Evolutionary conservation across 805 yeast species (phyloP), one percentile per base, ranked within the genome.

Genomic region (Metschnikowia kofuensis): DNA sequence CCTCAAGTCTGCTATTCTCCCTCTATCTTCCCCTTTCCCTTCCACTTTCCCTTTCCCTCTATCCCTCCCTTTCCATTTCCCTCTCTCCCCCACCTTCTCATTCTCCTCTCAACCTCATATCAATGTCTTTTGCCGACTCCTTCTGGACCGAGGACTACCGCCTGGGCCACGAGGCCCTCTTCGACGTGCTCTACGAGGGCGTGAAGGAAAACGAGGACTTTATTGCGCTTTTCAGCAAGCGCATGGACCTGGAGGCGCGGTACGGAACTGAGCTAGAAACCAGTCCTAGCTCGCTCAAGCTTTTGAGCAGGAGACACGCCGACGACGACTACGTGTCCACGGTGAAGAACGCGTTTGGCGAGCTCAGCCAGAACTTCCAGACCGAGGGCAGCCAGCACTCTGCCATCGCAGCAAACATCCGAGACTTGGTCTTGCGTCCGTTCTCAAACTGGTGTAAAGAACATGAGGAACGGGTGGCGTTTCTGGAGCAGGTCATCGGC

Each of bases 71-170:
- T 21, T 21, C 21, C 21, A 4, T 21, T 21, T 21, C 4, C 21
- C 21, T 21, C 4, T 21, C 21, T 3, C 21, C 21, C 21, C 21
- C 4, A 21, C 21, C 21, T 21, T 21, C 21, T 21, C 21, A 4
- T 21, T 21, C 4, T 21, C 21, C 21, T 21, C 21, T 21, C 21
- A 21, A 21, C 4, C 21, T 21, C 21, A 21, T 21, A 21, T 4
- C 21, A 27, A 73, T 73, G 77, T 79, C 88, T 16, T 85, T 87
- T 68, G 82, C 88, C 5, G 89, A 85, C 56, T 80, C 83, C 57
- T 87, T 87, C 67, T 87, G 95, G 95, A 75, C 89, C 7, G 72
- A 72, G 29, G 91, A 85, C 60, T 82, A 83, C 59, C 68, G 74
- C 12, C 67, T 76, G 66, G 84, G 87, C 35, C 65, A 78, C 41